Conservation (phyloP, 768 basidiomycete species). For the Lactarius sanguifluus region DNA sequence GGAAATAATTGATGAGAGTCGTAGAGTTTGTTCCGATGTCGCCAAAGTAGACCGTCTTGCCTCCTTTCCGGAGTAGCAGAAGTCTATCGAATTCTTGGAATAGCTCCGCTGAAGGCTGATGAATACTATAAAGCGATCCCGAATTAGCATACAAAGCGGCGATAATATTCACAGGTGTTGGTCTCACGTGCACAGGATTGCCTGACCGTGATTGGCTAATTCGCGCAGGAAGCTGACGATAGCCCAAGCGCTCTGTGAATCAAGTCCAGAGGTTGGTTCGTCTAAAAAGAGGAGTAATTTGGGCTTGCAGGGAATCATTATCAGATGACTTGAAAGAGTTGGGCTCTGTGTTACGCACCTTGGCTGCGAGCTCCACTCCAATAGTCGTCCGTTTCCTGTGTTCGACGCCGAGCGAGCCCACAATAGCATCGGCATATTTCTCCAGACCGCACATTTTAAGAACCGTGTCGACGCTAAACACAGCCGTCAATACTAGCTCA, state of each 20-base stretch:
- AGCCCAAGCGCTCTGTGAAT: slow-evolving; percentile 74
- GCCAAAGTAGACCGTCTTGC: slow-evolving; percentile 72
- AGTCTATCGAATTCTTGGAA: slow-evolving; percentile 85
- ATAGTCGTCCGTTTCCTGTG: slow-evolving; percentile 87
- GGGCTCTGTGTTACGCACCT: background rate
- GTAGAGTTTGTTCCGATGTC: slow-evolving; percentile 65
- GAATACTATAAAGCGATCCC: slow-evolving; percentile 44
- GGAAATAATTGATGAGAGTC: slow-evolving; percentile 74
- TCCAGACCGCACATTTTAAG: slow-evolving; percentile 84
- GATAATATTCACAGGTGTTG: background rate
- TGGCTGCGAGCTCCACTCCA: slow-evolving; percentile 76
- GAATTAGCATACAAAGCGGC: background rate
- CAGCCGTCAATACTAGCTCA: background rate
- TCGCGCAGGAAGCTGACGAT: slow-evolving; percentile 79
- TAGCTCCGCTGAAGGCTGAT: slow-evolving; percentile 81
- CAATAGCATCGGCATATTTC: slow-evolving; percentile 78
- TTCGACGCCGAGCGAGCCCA: slow-evolving; percentile 65
- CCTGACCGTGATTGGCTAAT: slow-evolving; percentile 81
- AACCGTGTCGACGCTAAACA: slow-evolving; percentile 61
- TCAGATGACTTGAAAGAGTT: background rate
- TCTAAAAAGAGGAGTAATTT: slow-evolving; percentile 70
- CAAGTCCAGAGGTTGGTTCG: slow-evolving; percentile 55
- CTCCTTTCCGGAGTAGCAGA: slow-evolving; percentile 69
- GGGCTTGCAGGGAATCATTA: slow-evolving; percentile 56
- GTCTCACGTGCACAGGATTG: slow-evolving; percentile 71